Percentiles rank a stretch among this genome's conserved stretches.
Evolutionary conservation across 1,284 basidiomycete genomes (phyloP).

Genomic region (Pterulicium gracile): DNA sequence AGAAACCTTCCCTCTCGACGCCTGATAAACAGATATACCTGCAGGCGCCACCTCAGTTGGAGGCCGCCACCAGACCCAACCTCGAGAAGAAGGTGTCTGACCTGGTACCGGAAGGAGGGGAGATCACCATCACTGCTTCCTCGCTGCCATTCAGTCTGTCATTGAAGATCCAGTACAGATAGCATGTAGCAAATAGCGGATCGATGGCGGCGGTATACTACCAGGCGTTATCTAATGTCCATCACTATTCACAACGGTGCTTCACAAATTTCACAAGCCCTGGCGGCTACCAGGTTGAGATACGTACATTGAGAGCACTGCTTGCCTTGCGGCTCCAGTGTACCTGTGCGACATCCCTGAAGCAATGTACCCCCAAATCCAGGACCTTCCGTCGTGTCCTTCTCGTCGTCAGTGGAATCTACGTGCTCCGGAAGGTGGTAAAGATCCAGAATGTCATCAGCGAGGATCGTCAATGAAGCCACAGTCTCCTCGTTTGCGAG

Average conservation of each 20-base stretch:
- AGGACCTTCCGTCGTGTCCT: neutral
- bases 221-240: no score
- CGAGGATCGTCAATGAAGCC: neutral
- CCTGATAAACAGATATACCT: conserved; percentile 73
- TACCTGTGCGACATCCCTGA: neutral
- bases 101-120: conserved; percentile 64
- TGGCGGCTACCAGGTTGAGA: neutral
- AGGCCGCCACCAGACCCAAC: conserved; percentile 81
- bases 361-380: neutral
- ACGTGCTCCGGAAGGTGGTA: neutral
- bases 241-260: neutral
- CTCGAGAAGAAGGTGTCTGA: conserved; percentile 79
- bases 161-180: conserved; percentile 51
- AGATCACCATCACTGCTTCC: conserved; percentile 81
- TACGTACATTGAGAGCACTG: neutral
- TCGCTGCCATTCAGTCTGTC: conserved; percentile 81
- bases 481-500: neutral
- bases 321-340: neutral
- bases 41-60: conserved; percentile 85
- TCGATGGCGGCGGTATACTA: neutral
- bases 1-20: conserved; percentile 78
- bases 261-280: neutral
- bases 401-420: neutral
- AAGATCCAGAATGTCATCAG: neutral
- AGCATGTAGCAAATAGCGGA: neutral